Evolutionary conservation across 192 early-diverging fungal species (phyloP).

Genomic region (Backusella australiensis): DNA sequence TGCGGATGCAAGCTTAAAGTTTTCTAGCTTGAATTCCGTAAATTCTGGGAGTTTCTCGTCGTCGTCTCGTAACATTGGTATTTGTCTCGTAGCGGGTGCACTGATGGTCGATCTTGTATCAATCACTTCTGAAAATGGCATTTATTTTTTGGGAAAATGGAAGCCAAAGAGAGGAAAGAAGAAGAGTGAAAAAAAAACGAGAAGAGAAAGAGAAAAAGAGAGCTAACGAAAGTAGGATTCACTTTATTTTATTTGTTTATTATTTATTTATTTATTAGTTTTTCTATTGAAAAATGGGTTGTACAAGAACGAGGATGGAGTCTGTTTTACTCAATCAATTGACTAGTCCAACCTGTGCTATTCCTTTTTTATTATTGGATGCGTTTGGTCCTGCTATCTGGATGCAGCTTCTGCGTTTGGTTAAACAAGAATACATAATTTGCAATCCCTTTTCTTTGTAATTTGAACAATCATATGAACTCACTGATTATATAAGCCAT

Average conservation of each 20-base stretch:
- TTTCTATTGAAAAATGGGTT: background rate
- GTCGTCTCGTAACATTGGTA: background rate
- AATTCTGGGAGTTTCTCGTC: slow-evolving; percentile 10
- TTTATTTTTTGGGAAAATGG: background rate
- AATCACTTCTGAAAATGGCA: slow-evolving; percentile 9
- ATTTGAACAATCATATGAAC: background rate
- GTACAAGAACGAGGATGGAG: slow-evolving; percentile 13
- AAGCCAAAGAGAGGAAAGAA: background rate
- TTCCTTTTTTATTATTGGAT: background rate
- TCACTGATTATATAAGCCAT: background rate
- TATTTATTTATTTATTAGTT: background rate
- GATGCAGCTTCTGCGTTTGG: background rate
- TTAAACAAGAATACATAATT: background rate
- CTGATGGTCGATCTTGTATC: slow-evolving; percentile 13
- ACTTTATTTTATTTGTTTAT: slow-evolving; percentile 8
- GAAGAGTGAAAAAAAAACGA: background rate
- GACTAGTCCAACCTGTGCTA: background rate
- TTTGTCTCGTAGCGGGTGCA: background rate
- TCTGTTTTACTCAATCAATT: slow-evolving; percentile 3
- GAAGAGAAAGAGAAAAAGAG: background rate
- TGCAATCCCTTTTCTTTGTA: background rate
- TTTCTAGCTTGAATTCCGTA: slow-evolving; percentile 28
- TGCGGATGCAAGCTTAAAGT: background rate
- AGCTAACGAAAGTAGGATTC: background rate
- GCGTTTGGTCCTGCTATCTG: background rate